Evolutionary conservation across 148 eudicot genomes (phyloP).

Genomic region (Vaccinium myrtillus): DNA sequence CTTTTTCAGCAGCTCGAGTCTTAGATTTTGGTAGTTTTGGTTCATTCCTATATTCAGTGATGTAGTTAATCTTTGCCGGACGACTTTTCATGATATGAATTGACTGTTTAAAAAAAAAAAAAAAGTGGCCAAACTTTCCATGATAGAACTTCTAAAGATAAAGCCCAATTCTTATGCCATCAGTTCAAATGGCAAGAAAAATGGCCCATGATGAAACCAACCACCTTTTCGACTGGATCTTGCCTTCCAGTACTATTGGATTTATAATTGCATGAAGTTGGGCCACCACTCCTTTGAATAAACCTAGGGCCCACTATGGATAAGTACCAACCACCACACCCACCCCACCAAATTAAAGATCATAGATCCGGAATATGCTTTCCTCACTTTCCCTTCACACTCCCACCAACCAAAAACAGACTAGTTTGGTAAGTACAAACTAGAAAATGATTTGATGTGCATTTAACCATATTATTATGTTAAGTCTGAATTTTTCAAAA

Average conservation of each 20-base stretch:
- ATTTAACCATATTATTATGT: too few relatives aligned
- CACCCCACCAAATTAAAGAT: not conserved
- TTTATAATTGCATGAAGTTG: not conserved
- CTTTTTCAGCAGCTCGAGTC: too few relatives aligned
- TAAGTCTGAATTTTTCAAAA: too few relatives aligned
- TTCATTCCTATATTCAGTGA: too few relatives aligned
- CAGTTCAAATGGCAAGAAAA: not conserved
- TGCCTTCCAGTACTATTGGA: not conserved
- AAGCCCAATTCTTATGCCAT: not conserved
- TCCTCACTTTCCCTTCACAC: constrained; percentile 6
- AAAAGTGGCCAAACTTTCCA: too few relatives aligned
- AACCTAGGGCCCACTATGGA: constrained; percentile 6
- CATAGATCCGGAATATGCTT: constrained; percentile 6
- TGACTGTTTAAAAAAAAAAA: too few relatives aligned
- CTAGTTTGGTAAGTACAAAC: constrained; percentile 7
- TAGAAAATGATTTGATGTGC: too few relatives aligned
- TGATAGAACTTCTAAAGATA: not conserved
- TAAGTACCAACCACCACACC: not conserved
- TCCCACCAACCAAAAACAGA: constrained; percentile 8
- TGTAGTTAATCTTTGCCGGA: too few relatives aligned
- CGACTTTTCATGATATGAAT: too few relatives aligned
- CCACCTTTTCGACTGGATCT: not conserved
- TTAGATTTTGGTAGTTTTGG: too few relatives aligned
- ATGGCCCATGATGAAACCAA: not conserved
- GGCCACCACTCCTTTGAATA: not conserved